A percentile compares a stretch with the other conserved stretches of the same genome.
These are phyloP conservation scores for Apiospora kogelbergensis DNA, from an alignment of 2,329 filamentous ascomycete species.

Conservation along the genomic window DNA sequence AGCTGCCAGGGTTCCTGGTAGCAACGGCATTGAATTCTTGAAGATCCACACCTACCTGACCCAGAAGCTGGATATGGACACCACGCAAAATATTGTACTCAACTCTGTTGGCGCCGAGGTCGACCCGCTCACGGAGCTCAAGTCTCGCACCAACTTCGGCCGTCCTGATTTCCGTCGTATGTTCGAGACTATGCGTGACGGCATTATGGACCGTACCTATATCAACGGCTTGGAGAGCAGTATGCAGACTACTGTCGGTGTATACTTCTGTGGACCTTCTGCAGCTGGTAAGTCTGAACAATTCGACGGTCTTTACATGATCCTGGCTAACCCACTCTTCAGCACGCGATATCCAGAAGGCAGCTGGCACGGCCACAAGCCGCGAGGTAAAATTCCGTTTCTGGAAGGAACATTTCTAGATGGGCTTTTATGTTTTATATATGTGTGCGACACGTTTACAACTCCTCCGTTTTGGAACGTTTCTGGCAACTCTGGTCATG, in stretches of 20 bases:
- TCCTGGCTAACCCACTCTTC: conserved; percentile 39
- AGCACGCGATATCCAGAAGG: conserved; percentile 82
- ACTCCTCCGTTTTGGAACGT: not conserved
- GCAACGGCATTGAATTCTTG: conserved; percentile 78
- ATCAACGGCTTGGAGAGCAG: conserved; percentile 77
- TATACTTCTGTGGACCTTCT: conserved; percentile 96
- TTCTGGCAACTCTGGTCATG: not conserved
- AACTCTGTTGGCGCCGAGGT: conserved; percentile 87
- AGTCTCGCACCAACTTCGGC: conserved; percentile 89
- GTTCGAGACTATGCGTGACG: conserved; percentile 82
- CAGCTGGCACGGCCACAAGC: conserved; percentile 70
- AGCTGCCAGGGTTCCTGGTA: conserved; percentile 65
- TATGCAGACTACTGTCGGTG: conserved; percentile 82
- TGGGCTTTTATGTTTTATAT: conserved; percentile 4
- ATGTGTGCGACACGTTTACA: not conserved
- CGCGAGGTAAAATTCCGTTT: conserved; percentile 90
- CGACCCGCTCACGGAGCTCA: conserved; percentile 91
- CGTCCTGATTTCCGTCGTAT: conserved; percentile 84
- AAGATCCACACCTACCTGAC: conserved; percentile 98
- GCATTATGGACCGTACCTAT: conserved; percentile 82
- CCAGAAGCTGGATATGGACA: conserved; percentile 87
- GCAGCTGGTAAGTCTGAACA: conserved; percentile 51
- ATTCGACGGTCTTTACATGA: not conserved
- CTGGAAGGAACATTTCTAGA: conserved; percentile 92
- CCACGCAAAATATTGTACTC: conserved; percentile 92